A percentile compares a stretch with the other conserved stretches of the same genome.
Conservation (phyloP, 768 basidiomycete species). For the Hydnomerulius pinastri region DNA sequence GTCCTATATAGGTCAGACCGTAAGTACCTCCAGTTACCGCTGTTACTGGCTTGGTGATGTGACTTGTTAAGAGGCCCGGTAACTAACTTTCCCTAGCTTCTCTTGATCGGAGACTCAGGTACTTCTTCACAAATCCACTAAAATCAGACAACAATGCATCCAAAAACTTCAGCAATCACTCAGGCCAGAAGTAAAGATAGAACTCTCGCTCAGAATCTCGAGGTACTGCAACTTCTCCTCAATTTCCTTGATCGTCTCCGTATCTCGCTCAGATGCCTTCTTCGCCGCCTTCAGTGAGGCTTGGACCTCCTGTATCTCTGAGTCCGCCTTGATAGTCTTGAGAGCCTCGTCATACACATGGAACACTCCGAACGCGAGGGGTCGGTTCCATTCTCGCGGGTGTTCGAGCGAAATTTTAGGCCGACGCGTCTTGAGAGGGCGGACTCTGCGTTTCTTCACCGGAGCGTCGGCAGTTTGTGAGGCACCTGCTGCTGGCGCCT, state of each 20-base stretch:
- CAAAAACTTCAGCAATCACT: background rate
- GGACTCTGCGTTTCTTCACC: conserved; percentile 7
- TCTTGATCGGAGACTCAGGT: no score
- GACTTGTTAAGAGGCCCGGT: no score
- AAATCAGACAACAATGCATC: background rate
- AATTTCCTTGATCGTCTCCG: conserved; percentile 43
- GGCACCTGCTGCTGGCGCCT: conserved; percentile 1
- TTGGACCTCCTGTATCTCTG: conserved; percentile 32
- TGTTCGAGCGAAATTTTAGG: conserved; percentile 51
- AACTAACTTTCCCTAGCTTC: no score
- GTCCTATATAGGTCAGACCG: no score
- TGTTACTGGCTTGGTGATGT: no score
- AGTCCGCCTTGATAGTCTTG: conserved; percentile 65
- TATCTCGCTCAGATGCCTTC: conserved; percentile 32
- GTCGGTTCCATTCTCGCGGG: conserved; percentile 65
- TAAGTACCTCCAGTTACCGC: no score
- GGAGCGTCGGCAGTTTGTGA: conserved; percentile 1
- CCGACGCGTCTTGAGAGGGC: conserved; percentile 37
- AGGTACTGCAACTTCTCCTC: conserved; percentile 57
- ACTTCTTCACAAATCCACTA: conserved; percentile 75
- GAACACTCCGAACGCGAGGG: conserved; percentile 60
- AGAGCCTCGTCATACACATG: conserved; percentile 88
- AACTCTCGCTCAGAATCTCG: conserved; percentile 69
- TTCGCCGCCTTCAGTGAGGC: conserved; percentile 18
- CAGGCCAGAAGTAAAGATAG: background rate